Base-by-base conservation (phyloP, 768 basidiomycete species). In the Kwoniella sp. region DNA sequence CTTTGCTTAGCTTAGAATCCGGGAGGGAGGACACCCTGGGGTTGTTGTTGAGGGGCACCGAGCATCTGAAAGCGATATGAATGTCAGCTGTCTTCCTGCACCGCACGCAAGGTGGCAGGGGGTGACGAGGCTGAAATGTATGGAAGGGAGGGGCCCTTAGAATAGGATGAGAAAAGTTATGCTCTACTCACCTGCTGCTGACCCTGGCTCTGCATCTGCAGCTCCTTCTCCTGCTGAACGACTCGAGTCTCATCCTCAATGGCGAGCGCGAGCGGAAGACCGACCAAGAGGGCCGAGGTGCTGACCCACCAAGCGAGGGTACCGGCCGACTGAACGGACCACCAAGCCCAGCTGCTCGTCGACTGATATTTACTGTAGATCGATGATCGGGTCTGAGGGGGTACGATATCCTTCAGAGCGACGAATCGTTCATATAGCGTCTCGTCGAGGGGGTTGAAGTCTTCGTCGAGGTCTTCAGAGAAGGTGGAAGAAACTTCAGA, bases 171-270 rank as follows among this genome's bases (percentile, higher is more conserved):
- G n/a, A n/a, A n/a, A 46, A 2, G 17, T 26, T 24, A 22, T 36
- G 5, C 19, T 6, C 4, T 26, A 84, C 84, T 63, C 61, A 90
- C 92, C 86, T 91, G 90, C 80, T 92, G 91, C 13, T 88, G 89
- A 48, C 93, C 93, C 80, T 91, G 89, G 78, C 93, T 91, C 79
- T 95, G 93, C 56, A 91, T 91, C 67, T 90, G 82, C 85, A 91
- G 86, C 81, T 97, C 93, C 82, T 90, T 88, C 81, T 98, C 96
- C 82, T 97, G 93, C 51, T 88, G 88, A 12, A 92, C 88, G 61
- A 95, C 86, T 82, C 93, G 92, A 58, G 91, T 89, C 83, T 99
- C 96, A 81, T 96, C 95, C 82, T 99, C 96, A 72, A 98, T 84
- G 65, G 88, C 89, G 71, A 98, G 85, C 4, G 94, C 92, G 66